Evolutionary conservation across 805 yeast species (phyloP), one percentile per base, ranked within the genome.

Genomic region (Lachancea cidri): DNA sequence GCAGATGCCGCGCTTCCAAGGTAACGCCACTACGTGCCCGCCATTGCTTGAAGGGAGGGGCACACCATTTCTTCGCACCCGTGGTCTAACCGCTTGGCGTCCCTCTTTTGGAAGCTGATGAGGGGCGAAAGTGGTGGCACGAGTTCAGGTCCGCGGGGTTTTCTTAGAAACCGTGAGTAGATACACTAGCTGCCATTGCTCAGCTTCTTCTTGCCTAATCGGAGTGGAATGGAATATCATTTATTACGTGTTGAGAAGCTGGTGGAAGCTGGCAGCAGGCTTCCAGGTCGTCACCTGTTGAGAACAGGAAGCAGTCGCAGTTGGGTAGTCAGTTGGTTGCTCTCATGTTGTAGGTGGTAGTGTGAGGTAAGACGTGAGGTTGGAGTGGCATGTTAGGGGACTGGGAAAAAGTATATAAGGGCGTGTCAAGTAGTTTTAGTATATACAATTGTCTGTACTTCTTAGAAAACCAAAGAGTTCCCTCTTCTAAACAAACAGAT

Each of bases 401-500:
- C 11, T 22, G 27, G 11, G 27, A 22, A 22, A 22, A 22, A 22
- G 27, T 22, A 22, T 22, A 22, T 22, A 22, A 22, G 27, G 27
- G 11, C 27, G 9, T 11, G 27, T n/a, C n/a, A 22, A 22, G 27
- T 22, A 11, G 27, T 7, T 11, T 22, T 22, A 7, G 27, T 7
- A 22, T 7, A 11, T 22, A 22, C 9, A 7, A 22, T 22, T 7
- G 27, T 11, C 27, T 22, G 27, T 22, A 22, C 11, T 22, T 22
- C 27, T 22, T 22, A 22, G 27, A 22, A 22, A 11, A 22, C 27
- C 27, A 22, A 22, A 22, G 27, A 22, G 27, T 11, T 22, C 27
- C 11, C 27, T 18, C n/a, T 27, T 33, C 24, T 41, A 3, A 61
- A 49, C 33, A 27, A 29, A 35, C 33, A 47, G 35, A 43, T 33